Percentiles rank a stretch among this genome's conserved stretches.
phyloP scores from a whole-genome alignment of 2,329 filamentous ascomycete genomes.

The Arachnomyces sp. region DNA sequence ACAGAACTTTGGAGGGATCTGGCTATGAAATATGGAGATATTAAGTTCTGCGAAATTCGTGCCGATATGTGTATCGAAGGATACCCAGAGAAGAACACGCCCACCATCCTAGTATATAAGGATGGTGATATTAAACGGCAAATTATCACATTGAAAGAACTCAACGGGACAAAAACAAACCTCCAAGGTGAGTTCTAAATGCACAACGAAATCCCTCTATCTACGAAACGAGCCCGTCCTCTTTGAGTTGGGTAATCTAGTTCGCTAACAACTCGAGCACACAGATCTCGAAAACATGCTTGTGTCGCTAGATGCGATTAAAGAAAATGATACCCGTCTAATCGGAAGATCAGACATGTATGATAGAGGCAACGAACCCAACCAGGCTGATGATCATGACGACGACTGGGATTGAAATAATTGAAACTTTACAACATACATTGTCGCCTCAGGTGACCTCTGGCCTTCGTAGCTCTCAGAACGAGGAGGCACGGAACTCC shows the following conservation, averaged over 20 bases:
- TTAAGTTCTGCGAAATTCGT: conserved; percentile 96
- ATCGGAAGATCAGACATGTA: conserved; percentile 51
- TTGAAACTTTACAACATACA: not conserved
- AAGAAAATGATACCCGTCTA: conserved; percentile 70
- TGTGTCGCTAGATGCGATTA: conserved; percentile 72
- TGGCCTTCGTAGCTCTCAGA: not conserved
- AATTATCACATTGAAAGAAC: conserved; percentile 75
- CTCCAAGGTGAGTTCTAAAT: conserved; percentile 48
- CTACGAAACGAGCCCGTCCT: not conserved
- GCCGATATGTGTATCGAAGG: conserved; percentile 91
- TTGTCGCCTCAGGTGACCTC: not conserved
- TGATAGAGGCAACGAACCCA: conserved; percentile 44
- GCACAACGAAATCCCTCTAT: too few relatives aligned
- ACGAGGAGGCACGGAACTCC: too few relatives aligned
- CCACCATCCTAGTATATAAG: conserved; percentile 85
- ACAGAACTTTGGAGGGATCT: conserved; percentile 80
- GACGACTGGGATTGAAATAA: conserved; percentile 51
- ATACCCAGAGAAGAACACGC: conserved; percentile 90
- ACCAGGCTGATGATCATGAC: conserved; percentile 42
- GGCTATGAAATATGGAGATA: conserved; percentile 76
- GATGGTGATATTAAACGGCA: conserved; percentile 90
- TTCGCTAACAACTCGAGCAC: not conserved
- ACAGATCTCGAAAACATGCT: conserved; percentile 71
- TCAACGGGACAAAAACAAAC: conserved; percentile 64
- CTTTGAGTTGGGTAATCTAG: not conserved